Conservation (phyloP, 2,329 filamentous ascomycete genomes). For the Paraphaeosphaeria sporulosa region DNA sequence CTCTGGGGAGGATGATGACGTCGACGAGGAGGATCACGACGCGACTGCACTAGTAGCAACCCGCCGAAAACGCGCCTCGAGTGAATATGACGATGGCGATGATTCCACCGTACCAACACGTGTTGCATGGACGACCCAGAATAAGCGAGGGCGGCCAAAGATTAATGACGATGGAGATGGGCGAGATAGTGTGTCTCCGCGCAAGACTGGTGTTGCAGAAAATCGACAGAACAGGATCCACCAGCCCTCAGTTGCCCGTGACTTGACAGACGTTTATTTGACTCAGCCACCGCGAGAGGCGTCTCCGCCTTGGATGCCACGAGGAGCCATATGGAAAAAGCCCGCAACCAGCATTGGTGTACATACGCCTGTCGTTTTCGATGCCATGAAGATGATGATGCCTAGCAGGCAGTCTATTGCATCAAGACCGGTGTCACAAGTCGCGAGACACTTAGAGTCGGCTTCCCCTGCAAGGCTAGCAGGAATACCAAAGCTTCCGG, state of each 20-base stretch:
- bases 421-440: constrained; percentile 31
- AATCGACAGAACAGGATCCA: constrained; percentile 55
- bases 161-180: constrained; percentile 20
- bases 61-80: constrained; percentile 19
- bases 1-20: constrained; percentile 36
- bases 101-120: constrained; percentile 17
- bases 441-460: constrained; percentile 18
- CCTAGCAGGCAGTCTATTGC: constrained; percentile 35
- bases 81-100: constrained; percentile 16
- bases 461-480: constrained; percentile 24
- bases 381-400: constrained; percentile 35
- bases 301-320: constrained; percentile 53
- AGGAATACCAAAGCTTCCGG: constrained; percentile 22
- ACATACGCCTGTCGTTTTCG: constrained; percentile 25
- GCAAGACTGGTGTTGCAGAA: constrained; percentile 32
- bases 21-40: constrained; percentile 16
- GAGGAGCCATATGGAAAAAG: constrained; percentile 59
- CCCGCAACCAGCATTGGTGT: constrained; percentile 37
- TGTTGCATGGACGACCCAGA: constrained; percentile 22
- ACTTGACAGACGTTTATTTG: constrained; percentile 51
- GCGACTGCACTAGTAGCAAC: constrained; percentile 15
- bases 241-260: constrained; percentile 49
- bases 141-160: constrained; percentile 22
- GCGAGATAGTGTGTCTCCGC: constrained; percentile 26
- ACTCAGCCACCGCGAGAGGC: constrained; percentile 54